A percentile compares a stretch with the other conserved stretches of the same genome.
phyloP scores from a whole-genome alignment of 257 asterid genomes.

The Ilex aquifolium region DNA sequence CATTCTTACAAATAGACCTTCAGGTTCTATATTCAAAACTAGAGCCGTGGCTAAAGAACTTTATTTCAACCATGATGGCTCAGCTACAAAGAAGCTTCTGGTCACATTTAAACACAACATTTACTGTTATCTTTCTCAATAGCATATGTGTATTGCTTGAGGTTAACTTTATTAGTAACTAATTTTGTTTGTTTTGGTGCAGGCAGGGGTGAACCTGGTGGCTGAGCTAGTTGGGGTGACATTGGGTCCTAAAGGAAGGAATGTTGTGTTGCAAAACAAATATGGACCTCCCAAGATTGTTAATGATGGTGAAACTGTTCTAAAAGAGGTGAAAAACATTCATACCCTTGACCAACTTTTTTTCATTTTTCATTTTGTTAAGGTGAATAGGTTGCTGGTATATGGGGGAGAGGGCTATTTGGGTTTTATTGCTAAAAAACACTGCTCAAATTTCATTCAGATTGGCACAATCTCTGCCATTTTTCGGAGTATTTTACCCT shows the following conservation, averaged over 20 bases:
- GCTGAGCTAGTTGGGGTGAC: conserved; percentile 86
- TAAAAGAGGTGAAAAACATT: conserved; percentile 6
- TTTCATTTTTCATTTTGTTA: neutral
- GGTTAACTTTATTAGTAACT: neutral
- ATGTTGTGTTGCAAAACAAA: conserved; percentile 84
- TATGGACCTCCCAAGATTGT: conserved; percentile 95
- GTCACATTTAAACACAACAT: conserved; percentile 14
- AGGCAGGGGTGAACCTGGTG: conserved; percentile 77
- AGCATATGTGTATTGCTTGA: neutral
- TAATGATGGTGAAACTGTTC: conserved; percentile 89
- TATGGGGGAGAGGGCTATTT: too few relatives aligned
- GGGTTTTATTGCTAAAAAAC: too few relatives aligned
- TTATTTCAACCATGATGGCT: conserved; percentile 79
- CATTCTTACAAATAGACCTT: conserved; percentile 28
- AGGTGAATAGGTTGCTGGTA: neutral
- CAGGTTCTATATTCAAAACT: conserved; percentile 28
- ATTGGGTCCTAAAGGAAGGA: conserved; percentile 87
- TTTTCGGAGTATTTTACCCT: too few relatives aligned
- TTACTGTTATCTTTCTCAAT: neutral
- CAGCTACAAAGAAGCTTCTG: conserved; percentile 67
- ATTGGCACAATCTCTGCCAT: too few relatives aligned
- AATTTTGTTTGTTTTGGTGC: conserved; percentile 5
- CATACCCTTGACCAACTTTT: neutral
- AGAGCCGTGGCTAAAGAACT: conserved; percentile 72
- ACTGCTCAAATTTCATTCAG: too few relatives aligned